Evolutionary conservation across 2,329 filamentous ascomycete species (phyloP), one percentile per base, ranked within the genome.

Genomic region (Coniochaeta sp.): DNA sequence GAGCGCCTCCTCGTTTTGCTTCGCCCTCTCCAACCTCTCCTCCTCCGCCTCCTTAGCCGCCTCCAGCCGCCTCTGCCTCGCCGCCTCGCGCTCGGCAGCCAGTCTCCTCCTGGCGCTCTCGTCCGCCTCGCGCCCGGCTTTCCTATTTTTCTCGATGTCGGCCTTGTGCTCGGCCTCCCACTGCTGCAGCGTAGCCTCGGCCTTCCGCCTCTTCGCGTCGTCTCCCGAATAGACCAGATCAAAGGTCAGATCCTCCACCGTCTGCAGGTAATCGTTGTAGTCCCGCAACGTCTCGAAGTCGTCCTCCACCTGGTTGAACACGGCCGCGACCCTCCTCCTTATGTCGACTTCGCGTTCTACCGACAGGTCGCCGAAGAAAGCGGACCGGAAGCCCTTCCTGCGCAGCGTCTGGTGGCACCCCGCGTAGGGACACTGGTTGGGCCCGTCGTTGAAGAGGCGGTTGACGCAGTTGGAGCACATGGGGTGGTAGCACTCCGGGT

Each of bases 401-500:
- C 95, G 88, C 6, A 99, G 81, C 0, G 92, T 98, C 73, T 90
- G 88, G 71, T 87, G 85, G 76, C 95, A 99, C 44, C 89, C 90
- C 0, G 91, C 90, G 61, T 97, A 91, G 1, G 95, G 95, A 71
- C 96, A 99, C 63, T 92, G 90, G 60, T 92, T 91, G 0, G 95
- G 95, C 0, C 95, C 95, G 59, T 91, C 88, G 38, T 89, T 89
- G 81, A 98, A 99, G 68, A 98, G 90, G 60, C 93, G 89, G 74
- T 93, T 90, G 47, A 98, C 93, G 78, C 95, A 99, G 60, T 90
- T 93, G 73, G 91, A 89, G 80, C 95, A 99, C 91, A 99, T 98
- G 67, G 91, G 91, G 81, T 99, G 95, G 80, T 99, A 99, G 83
- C 95, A 99, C 80, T 96, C 92, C 9, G 93, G 91, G 74, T 98